Base-by-base conservation (phyloP, 2,329 filamentous ascomycete species). In the Aspergillus ochraceus region DNA sequence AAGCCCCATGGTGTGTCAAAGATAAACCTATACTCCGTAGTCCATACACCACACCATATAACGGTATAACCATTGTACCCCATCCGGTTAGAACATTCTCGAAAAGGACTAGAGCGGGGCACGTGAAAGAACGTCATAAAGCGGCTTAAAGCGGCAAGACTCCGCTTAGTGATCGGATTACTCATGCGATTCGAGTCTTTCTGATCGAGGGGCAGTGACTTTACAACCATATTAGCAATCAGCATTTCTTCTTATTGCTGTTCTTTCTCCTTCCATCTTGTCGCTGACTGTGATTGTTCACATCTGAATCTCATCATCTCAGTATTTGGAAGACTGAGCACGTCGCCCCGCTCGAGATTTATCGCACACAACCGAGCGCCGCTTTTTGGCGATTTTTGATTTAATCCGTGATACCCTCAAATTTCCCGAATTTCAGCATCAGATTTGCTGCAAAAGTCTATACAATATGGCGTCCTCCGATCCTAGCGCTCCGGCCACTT, bases 111-210 rank as follows among this genome's bases (percentile, higher is more conserved):
- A 58, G 52, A 5, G 51, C 3, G 17, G 12, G 19, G 53, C 55
- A 60, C 58, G 60, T 62, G 61, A 29, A 20, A 20, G 3, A 61
- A 64, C 65, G 65, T 67, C 65, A 67, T 66, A 39, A 8, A 8
- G 19, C 45, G 24, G 55, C 62, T 59, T 26, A 66, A 67, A 65
- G 52, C 55, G 61, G 65, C 59, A 64, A 63, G 53, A 26, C 53
- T 20, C 42, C 54, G 61, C 61, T 62, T 59, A 65, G 61, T 61
- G 59, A 64, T 55, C 55, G 51, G 55, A 22, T 55, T 10, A 51
- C 49, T 29, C 49, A 51, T 29, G 8, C 14, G 24, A 26, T 24
- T 51, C n/a, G 49, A 47, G 22, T 47, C 45, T 47, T 36, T 51
- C 14, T 30, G 17, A 29, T 36, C 29, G 45, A 54, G 57, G 52